Evolutionary conservation across 2,329 filamentous ascomycete genomes (phyloP).

Genomic region (Paracoccidioides brasiliensis): DNA sequence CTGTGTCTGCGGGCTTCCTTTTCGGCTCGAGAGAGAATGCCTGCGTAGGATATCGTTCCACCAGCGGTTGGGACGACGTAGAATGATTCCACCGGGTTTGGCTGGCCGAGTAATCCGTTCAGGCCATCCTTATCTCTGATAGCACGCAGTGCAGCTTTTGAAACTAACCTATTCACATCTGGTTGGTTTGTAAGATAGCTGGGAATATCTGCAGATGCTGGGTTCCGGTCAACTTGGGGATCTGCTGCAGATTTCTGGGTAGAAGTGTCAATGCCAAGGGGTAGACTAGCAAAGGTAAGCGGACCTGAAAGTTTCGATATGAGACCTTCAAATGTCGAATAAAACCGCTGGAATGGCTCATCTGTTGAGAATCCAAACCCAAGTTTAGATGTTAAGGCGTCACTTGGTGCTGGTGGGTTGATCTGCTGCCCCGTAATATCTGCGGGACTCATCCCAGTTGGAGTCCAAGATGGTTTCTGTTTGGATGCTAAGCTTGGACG

Average conservation of each 20-base stretch:
- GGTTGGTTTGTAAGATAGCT: conserved; percentile 42
- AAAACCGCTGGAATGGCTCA: conserved; percentile 80
- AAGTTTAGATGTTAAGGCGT: conserved; percentile 10
- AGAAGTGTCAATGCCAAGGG: conserved; percentile 46
- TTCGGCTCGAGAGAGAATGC: conserved; percentile 53
- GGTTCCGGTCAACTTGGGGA: conserved; percentile 24
- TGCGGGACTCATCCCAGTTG: conserved; percentile 22
- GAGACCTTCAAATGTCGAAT: conserved; percentile 77
- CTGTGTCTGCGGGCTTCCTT: conserved; percentile 32
- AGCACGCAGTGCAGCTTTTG: conserved; percentile 68
- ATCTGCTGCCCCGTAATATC: conserved; percentile 24
- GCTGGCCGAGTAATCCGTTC: conserved; percentile 32
- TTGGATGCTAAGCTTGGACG: conserved; percentile 11
- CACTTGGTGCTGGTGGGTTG: conserved; percentile 19
- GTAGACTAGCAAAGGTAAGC: conserved; percentile 82
- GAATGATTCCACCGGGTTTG: conserved; percentile 58
- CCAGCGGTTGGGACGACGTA: conserved; percentile 89
- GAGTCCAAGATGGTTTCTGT: conserved; percentile 23
- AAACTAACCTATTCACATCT: conserved; percentile 73
- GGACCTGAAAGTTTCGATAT: conserved; percentile 83
- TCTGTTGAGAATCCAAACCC: conserved; percentile 35
- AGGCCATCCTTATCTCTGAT: conserved; percentile 54
- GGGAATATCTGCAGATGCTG: conserved; percentile 27
- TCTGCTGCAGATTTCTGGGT: conserved; percentile 24
- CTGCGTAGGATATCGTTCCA: conserved; percentile 84